A percentile compares a stretch with the other conserved stretches of the same genome.
Evolutionary conservation across 2,329 filamentous ascomycete species (phyloP).

Genomic region (Botrytis byssoidea): DNA sequence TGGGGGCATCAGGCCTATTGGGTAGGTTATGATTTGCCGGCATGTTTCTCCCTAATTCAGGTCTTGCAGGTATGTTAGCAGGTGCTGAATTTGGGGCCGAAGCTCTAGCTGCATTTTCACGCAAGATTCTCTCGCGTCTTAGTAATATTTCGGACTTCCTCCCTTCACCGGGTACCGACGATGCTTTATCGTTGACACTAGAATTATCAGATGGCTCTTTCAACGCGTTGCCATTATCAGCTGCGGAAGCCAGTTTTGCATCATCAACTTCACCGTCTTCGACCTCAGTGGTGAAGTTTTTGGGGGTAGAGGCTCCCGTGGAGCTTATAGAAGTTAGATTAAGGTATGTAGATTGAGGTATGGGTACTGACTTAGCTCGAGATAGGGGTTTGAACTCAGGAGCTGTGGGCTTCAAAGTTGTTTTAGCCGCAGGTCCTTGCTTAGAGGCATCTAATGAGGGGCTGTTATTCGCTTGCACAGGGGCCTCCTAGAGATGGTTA

Average conservation of each 20-base stretch:
- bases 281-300: constrained; percentile 46
- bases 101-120: constrained; percentile 34
- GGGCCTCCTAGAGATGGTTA: constrained; percentile 32
- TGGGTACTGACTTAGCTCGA: constrained; percentile 36
- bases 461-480: constrained; percentile 23
- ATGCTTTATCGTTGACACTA: constrained; percentile 29
- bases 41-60: constrained; percentile 29
- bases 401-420: constrained; percentile 58
- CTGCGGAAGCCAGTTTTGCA: constrained; percentile 41
- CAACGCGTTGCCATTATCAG: constrained; percentile 10
- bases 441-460: constrained; percentile 18
- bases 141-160: constrained; percentile 35
- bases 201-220: constrained; percentile 19
- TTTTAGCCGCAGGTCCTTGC: constrained; percentile 29
- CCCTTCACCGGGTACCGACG: constrained; percentile 25
- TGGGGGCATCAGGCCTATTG: constrained; percentile 37
- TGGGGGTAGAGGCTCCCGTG: constrained; percentile 38
- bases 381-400: constrained; percentile 61
- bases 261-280: constrained; percentile 76
- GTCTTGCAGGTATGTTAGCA: constrained; percentile 28
- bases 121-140: constrained; percentile 34
- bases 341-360: background rate
- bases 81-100: constrained; percentile 26
- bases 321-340: constrained; percentile 40
- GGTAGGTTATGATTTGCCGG: constrained; percentile 33